phyloP scores from a whole-genome alignment of 108 stramenopile genomes.

The Nannochloropsis salina region DNA sequence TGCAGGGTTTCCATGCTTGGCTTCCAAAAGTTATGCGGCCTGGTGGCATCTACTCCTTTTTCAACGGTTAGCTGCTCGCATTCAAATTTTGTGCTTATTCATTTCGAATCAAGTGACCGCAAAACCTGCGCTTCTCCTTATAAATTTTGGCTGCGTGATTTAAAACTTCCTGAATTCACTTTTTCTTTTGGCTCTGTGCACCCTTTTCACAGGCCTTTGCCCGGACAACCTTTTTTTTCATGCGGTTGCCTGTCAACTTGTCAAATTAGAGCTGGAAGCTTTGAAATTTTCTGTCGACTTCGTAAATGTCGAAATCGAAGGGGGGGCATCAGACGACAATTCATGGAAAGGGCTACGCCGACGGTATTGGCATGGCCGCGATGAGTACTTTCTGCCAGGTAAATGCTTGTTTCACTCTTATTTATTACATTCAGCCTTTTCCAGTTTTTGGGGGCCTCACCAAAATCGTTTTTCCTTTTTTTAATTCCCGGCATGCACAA shows the following conservation, averaged over 20 bases:
- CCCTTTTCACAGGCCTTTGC: conserved; percentile 59
- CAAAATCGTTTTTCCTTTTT: too few species aligned
- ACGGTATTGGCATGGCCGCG: conserved; percentile 81
- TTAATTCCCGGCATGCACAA: not conserved
- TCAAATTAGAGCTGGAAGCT: conserved; percentile 64
- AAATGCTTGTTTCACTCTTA: conserved; percentile 58
- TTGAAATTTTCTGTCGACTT: conserved; percentile 72
- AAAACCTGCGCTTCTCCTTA: not conserved
- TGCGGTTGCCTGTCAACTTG: conserved; percentile 61
- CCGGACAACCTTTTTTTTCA: conserved; percentile 92
- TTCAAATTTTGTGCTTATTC: not conserved
- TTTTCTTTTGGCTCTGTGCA: not conserved
- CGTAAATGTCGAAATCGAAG: conserved; percentile 64
- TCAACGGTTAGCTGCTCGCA: conserved; percentile 52
- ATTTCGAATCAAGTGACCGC: not conserved
- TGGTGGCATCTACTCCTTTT: conserved; percentile 60
- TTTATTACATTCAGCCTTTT: conserved; percentile 9
- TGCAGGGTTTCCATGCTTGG: conserved; percentile 72
- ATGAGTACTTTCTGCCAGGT: conserved; percentile 66
- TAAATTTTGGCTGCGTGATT: not conserved
- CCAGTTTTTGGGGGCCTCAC: too few species aligned
- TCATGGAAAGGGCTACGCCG: conserved; percentile 81
- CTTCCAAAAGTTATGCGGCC: conserved; percentile 53
- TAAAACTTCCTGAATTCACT: not conserved
- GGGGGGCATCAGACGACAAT: conserved; percentile 53